Percentiles rank a stretch among this genome's conserved stretches.
phyloP scores from a whole-genome alignment of 257 asterid genomes.

The Datura wrightii region DNA sequence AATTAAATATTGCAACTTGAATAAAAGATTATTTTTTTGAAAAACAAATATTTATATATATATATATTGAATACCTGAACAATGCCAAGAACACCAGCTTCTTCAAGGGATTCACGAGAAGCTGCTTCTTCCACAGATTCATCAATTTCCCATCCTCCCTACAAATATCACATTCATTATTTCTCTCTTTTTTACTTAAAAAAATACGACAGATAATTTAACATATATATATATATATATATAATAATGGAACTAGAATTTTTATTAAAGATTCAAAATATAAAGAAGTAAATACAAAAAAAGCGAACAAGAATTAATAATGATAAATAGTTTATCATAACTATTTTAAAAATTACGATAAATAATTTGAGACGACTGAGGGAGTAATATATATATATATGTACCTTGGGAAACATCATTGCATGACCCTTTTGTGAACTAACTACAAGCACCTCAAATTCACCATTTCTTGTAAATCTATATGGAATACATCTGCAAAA shows the following conservation, averaged over 20 bases:
- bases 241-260: too few relatives aligned
- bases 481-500: constrained; percentile 72
- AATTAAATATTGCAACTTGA: not conserved
- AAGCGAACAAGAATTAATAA: too few relatives aligned
- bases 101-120: constrained; percentile 77
- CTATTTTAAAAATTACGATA: too few relatives aligned
- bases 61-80: constrained; percentile 52
- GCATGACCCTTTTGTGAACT: constrained; percentile 66
- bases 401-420: constrained; percentile 87
- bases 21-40: not conserved
- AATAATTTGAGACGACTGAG: too few relatives aligned
- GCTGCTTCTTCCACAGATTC: constrained; percentile 82
- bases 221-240: too few relatives aligned
- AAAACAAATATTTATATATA: not conserved
- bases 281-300: too few relatives aligned
- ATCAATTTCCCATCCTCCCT: constrained; percentile 92
- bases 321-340: too few relatives aligned
- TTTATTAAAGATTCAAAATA: too few relatives aligned
- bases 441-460: constrained; percentile 70
- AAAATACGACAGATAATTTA: too few relatives aligned
- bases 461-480: constrained; percentile 48
- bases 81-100: constrained; percentile 82
- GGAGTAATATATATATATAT: not conserved
- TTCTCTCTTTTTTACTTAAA: too few relatives aligned
- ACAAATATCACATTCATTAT: not conserved